Evolutionary conservation across 768 basidiomycete genomes (phyloP).

Genomic region (Gloeopeniophorella convolvens): DNA sequence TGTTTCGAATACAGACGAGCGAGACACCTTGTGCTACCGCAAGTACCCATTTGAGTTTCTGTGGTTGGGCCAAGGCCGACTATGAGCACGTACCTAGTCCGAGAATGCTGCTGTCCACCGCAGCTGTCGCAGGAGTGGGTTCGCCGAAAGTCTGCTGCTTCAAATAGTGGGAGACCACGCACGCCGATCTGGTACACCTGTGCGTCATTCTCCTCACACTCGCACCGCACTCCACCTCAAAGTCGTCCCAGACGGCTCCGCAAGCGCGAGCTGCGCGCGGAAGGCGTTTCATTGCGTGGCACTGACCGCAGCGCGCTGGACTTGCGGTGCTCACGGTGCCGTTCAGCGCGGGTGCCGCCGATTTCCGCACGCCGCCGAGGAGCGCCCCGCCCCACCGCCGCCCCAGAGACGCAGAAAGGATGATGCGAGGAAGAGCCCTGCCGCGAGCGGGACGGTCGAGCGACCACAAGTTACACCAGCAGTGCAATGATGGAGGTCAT

Average conservation of each 20-base stretch:
- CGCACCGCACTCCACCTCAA: conserved; percentile 44
- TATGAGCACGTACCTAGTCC: too few relatives aligned
- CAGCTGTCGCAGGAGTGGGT: conserved; percentile 73
- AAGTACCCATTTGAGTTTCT: too few relatives aligned
- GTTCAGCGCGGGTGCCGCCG: conserved; percentile 27
- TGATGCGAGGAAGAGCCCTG: conserved; percentile 22
- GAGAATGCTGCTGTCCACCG: conserved; percentile 23
- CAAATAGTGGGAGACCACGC: conserved; percentile 65
- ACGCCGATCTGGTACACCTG: conserved; percentile 34
- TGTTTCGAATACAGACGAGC: too few relatives aligned
- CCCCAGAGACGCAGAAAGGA: conserved; percentile 15
- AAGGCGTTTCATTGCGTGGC: conserved; percentile 56
- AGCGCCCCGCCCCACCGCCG: conserved; percentile 21
- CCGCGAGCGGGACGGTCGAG: conserved; percentile 52
- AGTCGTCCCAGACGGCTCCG: conserved; percentile 53
- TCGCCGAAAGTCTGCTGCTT: conserved; percentile 77
- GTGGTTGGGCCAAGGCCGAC: conserved; percentile 14
- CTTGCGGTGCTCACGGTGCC: conserved; percentile 52
- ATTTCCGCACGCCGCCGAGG: conserved; percentile 24
- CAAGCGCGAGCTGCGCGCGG: conserved; percentile 59
- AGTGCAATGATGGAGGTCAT: conserved; percentile 79
- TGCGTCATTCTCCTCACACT: conserved; percentile 60
- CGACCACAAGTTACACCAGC: conserved; percentile 77
- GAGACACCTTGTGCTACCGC: too few relatives aligned
- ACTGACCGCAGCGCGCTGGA: conserved; percentile 63